Percentiles rank a stretch among this genome's conserved stretches.
These are phyloP conservation scores for Mycena sp. DNA, from an alignment of 1,284 basidiomycete genomes.

Conservation along the genomic window DNA sequence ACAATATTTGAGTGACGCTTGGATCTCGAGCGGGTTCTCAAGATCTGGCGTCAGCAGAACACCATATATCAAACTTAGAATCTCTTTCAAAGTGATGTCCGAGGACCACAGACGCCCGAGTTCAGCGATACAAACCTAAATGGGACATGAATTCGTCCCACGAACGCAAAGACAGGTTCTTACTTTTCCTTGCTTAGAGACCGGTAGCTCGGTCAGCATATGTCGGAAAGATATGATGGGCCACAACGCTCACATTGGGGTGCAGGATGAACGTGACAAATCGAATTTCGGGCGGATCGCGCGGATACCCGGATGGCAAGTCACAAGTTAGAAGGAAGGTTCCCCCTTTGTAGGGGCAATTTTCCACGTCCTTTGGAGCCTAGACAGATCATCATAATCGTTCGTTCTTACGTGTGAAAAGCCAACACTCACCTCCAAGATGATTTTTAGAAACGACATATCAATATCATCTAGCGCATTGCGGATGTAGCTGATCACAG, in stretches of 20 bases:
- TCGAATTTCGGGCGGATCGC: slow-evolving; percentile 39
- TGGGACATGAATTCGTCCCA: neutral
- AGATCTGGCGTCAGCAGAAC: slow-evolving; percentile 38
- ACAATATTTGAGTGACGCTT: slow-evolving; percentile 42
- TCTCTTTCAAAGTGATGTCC: slow-evolving; percentile 38
- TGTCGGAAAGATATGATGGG: too few relatives aligned
- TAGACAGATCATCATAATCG: neutral
- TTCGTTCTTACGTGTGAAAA: too few relatives aligned
- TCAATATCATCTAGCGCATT: too few relatives aligned
- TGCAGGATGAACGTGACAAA: slow-evolving; percentile 42
- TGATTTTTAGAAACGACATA: slow-evolving; percentile 40
- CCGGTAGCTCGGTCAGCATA: too few relatives aligned
- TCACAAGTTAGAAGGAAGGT: slow-evolving; percentile 39
- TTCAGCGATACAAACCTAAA: slow-evolving; percentile 40
- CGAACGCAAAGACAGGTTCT: neutral
- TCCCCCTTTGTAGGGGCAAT: slow-evolving; percentile 39
- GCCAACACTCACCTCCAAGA: slow-evolving; percentile 33
- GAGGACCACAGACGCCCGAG: slow-evolving; percentile 41
- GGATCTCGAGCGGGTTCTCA: slow-evolving; percentile 41
- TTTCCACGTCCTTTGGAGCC: slow-evolving; percentile 32
- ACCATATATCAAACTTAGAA: slow-evolving; percentile 36
- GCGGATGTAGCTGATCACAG: too few relatives aligned
- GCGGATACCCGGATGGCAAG: slow-evolving; percentile 36
- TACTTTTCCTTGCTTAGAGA: slow-evolving; percentile 43
- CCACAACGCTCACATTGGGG: slow-evolving; percentile 36